Evolutionary conservation across 2,329 filamentous ascomycete genomes (phyloP), one percentile per base, ranked within the genome.

Genomic region (Diplodia intermedia): DNA sequence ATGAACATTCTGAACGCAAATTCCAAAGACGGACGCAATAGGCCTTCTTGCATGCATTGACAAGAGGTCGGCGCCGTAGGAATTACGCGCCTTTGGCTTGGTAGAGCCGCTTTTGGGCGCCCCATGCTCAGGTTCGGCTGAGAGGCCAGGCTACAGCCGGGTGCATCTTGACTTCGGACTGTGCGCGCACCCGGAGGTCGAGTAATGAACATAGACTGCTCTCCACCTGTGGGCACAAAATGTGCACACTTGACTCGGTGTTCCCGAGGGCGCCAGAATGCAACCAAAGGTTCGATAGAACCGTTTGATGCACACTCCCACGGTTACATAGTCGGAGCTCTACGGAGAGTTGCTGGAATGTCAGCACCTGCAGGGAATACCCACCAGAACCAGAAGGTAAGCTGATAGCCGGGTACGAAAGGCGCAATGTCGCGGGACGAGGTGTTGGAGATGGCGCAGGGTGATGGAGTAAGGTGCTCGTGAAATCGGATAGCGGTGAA

Each of bases 281-380:
- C 9, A 38, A 38, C 11, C 9, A 12, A 47, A 20, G 43, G 43
- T n/a, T 36, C 6, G 18, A n/a, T 9, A 47, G 11, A 47, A 20
- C n/a, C 43, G 8, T 29, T 53, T 26, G 55, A 26, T 23, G 33
- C 31, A 4, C 3, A 11, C 11, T 38, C 36, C 36, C 36, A 38
- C 36, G 3, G 11, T 20, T 3, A 47, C 8, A 20, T 9, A 20
- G 6, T 12, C 36, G 18, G 6, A 43, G 11, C 5, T 31, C 36
- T 38, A 31, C 3, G 9, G 36, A 18, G 4, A 23, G 9, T 62
- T 50, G 40, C 12, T 62, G 14, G 15, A 18, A 20, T 18, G 36
- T 63, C 26, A 63, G 60, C 47, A 26, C 29, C 8, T 38, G n/a
- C 26, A 31, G 31, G 29, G 31, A 31, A 33, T n/a, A 63, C 60